These are phyloP conservation scores for Pseudogymnoascus sp. DNA, from an alignment of 2,329 filamentous ascomycete species.

Conservation along the genomic window DNA sequence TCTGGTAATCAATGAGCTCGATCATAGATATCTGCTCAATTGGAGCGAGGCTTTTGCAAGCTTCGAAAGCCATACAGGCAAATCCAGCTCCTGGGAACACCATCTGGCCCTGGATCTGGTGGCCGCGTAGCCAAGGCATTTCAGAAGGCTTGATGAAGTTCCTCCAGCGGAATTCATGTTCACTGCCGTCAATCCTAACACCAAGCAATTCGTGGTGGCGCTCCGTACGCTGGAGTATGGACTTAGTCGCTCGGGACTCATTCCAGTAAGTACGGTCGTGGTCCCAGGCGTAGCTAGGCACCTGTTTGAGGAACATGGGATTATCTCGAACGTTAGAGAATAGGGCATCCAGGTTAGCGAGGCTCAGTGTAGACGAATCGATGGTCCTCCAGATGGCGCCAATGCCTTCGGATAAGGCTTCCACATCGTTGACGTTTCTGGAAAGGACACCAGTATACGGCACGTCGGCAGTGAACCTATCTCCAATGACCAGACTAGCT, in stretches of 20 bases:
- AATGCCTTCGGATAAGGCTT: slow-evolving; percentile 11
- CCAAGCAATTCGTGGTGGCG: slow-evolving; percentile 15
- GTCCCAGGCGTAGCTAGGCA: slow-evolving; percentile 17
- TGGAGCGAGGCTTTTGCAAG: slow-evolving; percentile 23
- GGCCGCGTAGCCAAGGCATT: slow-evolving; percentile 8
- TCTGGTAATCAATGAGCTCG: too few relatives aligned
- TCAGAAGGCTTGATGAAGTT: background rate
- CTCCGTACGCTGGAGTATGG: background rate
- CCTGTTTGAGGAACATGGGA: slow-evolving; percentile 4
- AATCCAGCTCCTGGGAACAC: slow-evolving; percentile 41
- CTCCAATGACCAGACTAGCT: slow-evolving; percentile 21
- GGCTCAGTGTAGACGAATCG: background rate
- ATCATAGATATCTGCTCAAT: too few relatives aligned
- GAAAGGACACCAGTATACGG: slow-evolving; percentile 15
- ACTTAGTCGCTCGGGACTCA: slow-evolving; percentile 12
- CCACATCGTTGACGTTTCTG: slow-evolving; percentile 14
- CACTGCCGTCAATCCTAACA: background rate
- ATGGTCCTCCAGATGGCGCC: slow-evolving; percentile 9
- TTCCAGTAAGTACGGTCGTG: slow-evolving; percentile 14
- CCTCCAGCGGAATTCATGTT: background rate
- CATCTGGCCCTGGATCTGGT: slow-evolving; percentile 11
- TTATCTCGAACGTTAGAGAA: background rate
- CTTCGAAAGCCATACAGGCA: slow-evolving; percentile 39
- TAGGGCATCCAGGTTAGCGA: background rate
- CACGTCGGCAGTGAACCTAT: slow-evolving; percentile 4